These are phyloP conservation scores for Yamadazyma songkhlaensis DNA, from an alignment of 1,139 yeast species.

Conservation along the genomic window DNA sequence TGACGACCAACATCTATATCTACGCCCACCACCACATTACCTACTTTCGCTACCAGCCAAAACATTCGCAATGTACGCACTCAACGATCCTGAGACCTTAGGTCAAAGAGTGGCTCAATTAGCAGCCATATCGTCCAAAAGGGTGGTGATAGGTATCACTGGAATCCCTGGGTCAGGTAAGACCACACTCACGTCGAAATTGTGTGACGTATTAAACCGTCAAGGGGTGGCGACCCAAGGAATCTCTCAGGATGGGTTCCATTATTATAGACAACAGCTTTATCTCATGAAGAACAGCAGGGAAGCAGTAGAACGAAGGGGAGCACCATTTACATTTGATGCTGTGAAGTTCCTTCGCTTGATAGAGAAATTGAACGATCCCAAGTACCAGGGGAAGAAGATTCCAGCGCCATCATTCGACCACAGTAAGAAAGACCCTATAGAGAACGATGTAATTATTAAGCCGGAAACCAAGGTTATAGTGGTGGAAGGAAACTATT, in stretches of 20 bases:
- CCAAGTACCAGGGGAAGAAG: conserved; percentile 19
- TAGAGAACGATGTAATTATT: conserved; percentile 46
- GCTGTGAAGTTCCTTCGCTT: conserved; percentile 35
- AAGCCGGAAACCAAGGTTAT: conserved; percentile 45
- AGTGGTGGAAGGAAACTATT: conserved; percentile 65
- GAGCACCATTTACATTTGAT: conserved; percentile 89
- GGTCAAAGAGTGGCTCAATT: too few species aligned
- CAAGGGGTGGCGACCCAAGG: conserved; percentile 15
- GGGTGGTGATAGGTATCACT: conserved; percentile 49
- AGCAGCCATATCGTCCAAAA: neutral
- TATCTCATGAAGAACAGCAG: conserved; percentile 26
- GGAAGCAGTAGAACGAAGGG: conserved; percentile 64
- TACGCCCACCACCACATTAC: too few species aligned
- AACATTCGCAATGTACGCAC: neutral
- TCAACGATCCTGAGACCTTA: too few species aligned
- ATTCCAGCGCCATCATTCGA: conserved; percentile 68
- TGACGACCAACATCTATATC: too few species aligned
- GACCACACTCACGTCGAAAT: conserved; percentile 2
- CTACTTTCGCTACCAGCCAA: neutral
- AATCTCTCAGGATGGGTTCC: conserved; percentile 65
- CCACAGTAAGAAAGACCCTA: conserved; percentile 69
- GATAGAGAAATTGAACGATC: conserved; percentile 20
- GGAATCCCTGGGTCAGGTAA: conserved; percentile 53
- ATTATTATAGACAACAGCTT: conserved; percentile 12
- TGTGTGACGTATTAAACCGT: neutral